Evolutionary conservation across 306 rosid genomes (phyloP).

Genomic region (Lathyrus oleraceus): DNA sequence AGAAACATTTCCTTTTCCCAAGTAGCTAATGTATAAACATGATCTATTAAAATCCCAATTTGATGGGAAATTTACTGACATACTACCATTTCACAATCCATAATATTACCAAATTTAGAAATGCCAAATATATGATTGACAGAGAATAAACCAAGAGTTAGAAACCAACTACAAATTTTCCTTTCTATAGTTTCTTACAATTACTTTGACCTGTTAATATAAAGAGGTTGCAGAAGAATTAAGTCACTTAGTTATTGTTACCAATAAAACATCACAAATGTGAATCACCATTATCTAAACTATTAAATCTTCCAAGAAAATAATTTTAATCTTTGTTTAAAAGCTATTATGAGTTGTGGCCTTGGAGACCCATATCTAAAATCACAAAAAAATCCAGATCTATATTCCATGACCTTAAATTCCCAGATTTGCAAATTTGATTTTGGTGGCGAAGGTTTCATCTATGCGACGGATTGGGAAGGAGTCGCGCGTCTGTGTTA

Average conservation of each 20-base stretch:
- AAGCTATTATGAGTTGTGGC: too few relatives aligned
- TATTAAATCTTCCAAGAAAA: too few relatives aligned
- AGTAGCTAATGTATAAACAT: constrained; percentile 86
- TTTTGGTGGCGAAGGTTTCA: too few relatives aligned
- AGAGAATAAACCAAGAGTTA: constrained; percentile 19
- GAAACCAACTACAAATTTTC: constrained; percentile 20
- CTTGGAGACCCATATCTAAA: too few relatives aligned
- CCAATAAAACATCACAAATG: background rate
- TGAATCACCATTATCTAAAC: background rate
- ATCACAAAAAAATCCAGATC: too few relatives aligned
- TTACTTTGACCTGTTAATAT: background rate
- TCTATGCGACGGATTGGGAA: too few relatives aligned
- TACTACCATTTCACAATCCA: constrained; percentile 73
- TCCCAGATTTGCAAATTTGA: too few relatives aligned
- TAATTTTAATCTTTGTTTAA: too few relatives aligned
- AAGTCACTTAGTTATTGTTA: background rate
- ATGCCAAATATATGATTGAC: background rate
- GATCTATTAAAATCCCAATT: constrained; percentile 86
- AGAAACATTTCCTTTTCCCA: constrained; percentile 77
- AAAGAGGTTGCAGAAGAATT: background rate
- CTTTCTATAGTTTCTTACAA: background rate
- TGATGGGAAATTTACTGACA: constrained; percentile 80
- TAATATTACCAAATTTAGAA: constrained; percentile 73
- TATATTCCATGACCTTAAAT: too few relatives aligned
- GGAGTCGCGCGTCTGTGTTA: too few relatives aligned